These are phyloP conservation scores for Xylaria nigripes DNA, from an alignment of 495 filamentous ascomycete species.

Conservation along the genomic window DNA sequence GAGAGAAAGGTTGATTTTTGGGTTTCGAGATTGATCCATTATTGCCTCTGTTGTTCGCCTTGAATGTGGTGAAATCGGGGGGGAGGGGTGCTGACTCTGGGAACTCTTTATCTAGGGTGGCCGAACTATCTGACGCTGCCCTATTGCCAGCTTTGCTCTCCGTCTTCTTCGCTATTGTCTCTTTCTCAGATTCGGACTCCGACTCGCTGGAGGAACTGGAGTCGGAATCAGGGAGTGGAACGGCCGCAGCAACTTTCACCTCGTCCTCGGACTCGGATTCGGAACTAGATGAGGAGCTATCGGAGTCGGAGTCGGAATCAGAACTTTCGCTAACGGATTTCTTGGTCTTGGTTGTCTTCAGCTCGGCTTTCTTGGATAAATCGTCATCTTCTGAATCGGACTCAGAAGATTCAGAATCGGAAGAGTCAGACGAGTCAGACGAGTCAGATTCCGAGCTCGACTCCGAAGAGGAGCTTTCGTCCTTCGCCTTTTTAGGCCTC, in stretches of 20 bases:
- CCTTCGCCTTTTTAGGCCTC: slow-evolving; percentile 20
- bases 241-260: slow-evolving; percentile 45
- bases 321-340: slow-evolving; percentile 24
- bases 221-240: slow-evolving; percentile 35
- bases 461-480: slow-evolving; percentile 14
- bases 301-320: slow-evolving; percentile 38
- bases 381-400: slow-evolving; percentile 38
- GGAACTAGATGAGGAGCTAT: slow-evolving; percentile 37
- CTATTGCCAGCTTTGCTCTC: slow-evolving; percentile 11
- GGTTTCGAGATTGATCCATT: slow-evolving; percentile 19
- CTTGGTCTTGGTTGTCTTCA: slow-evolving; percentile 11
- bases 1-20: slow-evolving; percentile 53
- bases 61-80: slow-evolving; percentile 37
- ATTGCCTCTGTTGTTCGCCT: slow-evolving; percentile 40
- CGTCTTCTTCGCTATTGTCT: slow-evolving; percentile 18
- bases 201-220: slow-evolving; percentile 28
- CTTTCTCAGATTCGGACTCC: slow-evolving; percentile 31
- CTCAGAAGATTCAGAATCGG: slow-evolving; percentile 24
- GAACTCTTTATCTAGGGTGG: slow-evolving; percentile 34
- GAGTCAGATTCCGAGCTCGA: slow-evolving; percentile 19
- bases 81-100: slow-evolving; percentile 37
- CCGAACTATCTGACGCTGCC: slow-evolving; percentile 30
- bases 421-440: slow-evolving; percentile 5
- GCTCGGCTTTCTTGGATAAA: slow-evolving; percentile 24
- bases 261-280: slow-evolving; percentile 30